Conservation (phyloP, 2,329 filamentous ascomycete genomes). For the Podosphaera xanthii region DNA sequence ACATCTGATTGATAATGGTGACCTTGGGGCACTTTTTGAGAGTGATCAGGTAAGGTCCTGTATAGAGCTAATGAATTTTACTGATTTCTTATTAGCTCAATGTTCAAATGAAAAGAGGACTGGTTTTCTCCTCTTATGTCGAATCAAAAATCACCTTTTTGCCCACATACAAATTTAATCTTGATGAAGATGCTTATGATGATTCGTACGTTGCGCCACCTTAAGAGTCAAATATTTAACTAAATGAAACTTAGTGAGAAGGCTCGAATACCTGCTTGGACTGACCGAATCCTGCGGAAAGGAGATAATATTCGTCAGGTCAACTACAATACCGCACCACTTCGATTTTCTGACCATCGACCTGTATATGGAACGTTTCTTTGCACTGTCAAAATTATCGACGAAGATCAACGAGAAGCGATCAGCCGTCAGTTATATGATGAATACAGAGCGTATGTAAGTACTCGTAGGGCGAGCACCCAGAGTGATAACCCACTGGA, state of each 20-base stretch:
- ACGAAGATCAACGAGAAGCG: slow-evolving; percentile 48
- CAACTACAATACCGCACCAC: slow-evolving; percentile 58
- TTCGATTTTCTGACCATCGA: slow-evolving; percentile 87
- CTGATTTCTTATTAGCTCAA: slow-evolving; percentile 36
- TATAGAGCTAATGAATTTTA: not conserved
- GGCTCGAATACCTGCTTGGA: slow-evolving; percentile 87
- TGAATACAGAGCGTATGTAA: slow-evolving; percentile 40
- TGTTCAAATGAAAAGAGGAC: slow-evolving; percentile 82
- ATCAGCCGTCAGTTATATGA: slow-evolving; percentile 58
- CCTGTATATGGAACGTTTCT: slow-evolving; percentile 82
- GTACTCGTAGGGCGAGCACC: slow-evolving; percentile 33
- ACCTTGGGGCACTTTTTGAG: slow-evolving; percentile 62
- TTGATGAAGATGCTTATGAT: slow-evolving; percentile 75
- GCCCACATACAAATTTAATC: slow-evolving; percentile 89
- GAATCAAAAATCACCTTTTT: slow-evolving; percentile 73
- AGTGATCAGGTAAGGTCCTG: slow-evolving; percentile 51
- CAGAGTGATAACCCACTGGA: slow-evolving; percentile 44
- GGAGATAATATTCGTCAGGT: slow-evolving; percentile 64
- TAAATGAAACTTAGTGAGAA: slow-evolving; percentile 42
- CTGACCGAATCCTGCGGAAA: slow-evolving; percentile 75
- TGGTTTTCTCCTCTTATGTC: slow-evolving; percentile 77
- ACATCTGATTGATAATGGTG: slow-evolving; percentile 44
- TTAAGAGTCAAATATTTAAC: not conserved
- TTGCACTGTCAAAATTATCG: slow-evolving; percentile 57
- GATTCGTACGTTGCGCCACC: slow-evolving; percentile 40